A percentile compares a stretch with the other conserved stretches of the same genome.
These are phyloP conservation scores for Aspergillus pseudoglaucus DNA, from an alignment of 2,329 filamentous ascomycete genomes.

Conservation along the genomic window DNA sequence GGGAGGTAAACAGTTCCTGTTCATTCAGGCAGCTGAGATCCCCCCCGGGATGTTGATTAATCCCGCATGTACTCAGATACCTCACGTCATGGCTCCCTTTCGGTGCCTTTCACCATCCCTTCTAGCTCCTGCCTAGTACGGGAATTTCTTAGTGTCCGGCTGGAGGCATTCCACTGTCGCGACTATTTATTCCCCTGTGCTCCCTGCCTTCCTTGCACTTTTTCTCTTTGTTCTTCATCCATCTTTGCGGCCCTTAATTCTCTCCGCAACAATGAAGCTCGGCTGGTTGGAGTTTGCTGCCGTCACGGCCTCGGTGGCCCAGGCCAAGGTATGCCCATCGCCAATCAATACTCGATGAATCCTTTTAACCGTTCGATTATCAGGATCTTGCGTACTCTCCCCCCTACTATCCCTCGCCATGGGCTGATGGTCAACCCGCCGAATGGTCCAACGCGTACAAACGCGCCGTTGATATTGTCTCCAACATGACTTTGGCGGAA, in stretches of 20 bases:
- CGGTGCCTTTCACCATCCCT: too few relatives aligned
- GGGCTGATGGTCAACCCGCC: conserved; percentile 64
- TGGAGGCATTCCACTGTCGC: too few relatives aligned
- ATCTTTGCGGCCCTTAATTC: not conserved
- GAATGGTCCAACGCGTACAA: conserved; percentile 70
- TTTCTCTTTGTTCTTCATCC: not conserved
- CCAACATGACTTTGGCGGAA: conserved; percentile 72
- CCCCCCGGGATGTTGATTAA: too few relatives aligned
- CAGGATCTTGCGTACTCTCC: conserved; percentile 43
- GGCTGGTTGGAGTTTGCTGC: conserved; percentile 27
- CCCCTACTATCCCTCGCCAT: conserved; percentile 79
- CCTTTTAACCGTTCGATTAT: not conserved
- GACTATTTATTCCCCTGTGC: too few relatives aligned
- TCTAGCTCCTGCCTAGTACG: too few relatives aligned
- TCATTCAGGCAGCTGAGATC: too few relatives aligned
- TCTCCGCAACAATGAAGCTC: conserved; percentile 27
- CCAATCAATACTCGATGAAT: not conserved
- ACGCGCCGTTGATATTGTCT: conserved; percentile 72
- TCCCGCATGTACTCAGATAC: too few relatives aligned
- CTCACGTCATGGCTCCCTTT: too few relatives aligned
- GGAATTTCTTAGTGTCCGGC: too few relatives aligned
- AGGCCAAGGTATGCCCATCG: conserved; percentile 24
- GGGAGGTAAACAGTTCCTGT: too few relatives aligned
- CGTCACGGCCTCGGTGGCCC: conserved; percentile 25
- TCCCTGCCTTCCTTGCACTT: not conserved